Evolutionary conservation across 257 asterid species (phyloP).

Genomic region (Oldenlandia corymbosa): DNA sequence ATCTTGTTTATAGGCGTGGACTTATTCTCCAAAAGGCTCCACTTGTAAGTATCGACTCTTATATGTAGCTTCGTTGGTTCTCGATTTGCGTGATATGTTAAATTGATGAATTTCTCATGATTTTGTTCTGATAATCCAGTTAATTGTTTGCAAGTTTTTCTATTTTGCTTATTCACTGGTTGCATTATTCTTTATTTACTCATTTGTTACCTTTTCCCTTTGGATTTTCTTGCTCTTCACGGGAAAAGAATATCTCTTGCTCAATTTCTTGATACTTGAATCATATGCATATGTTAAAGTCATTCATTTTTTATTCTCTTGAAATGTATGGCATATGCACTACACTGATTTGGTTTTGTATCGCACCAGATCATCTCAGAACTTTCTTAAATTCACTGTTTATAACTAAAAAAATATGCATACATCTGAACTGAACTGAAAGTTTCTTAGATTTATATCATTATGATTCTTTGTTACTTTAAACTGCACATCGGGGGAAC

Average conservation of each 20-base stretch:
- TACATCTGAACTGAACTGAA: neutral
- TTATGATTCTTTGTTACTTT: neutral
- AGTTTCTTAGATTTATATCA: neutral
- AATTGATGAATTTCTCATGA: neutral
- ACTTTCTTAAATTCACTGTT: neutral
- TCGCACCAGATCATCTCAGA: no score
- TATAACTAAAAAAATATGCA: neutral
- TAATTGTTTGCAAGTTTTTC: neutral
- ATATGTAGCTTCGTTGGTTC: neutral
- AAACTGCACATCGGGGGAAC: neutral
- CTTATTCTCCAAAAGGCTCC: slow-evolving; percentile 64
- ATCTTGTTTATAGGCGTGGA: slow-evolving; percentile 76
- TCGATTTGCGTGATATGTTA: neutral
- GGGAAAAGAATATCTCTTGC: no score
- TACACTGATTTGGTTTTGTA: no score
- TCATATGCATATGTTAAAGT: neutral
- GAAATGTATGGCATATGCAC: no score
- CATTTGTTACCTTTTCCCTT: no score
- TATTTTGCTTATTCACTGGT: neutral
- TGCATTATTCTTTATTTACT: neutral
- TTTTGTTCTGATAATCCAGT: neutral
- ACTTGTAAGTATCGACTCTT: slow-evolving; percentile 52
- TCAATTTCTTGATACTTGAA: neutral
- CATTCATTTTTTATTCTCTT: no score
- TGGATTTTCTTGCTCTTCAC: no score